Evolutionary conservation across 2,329 filamentous ascomycete species (phyloP), one percentile per base, ranked within the genome.

Genomic region (Neonectria coccinea): DNA sequence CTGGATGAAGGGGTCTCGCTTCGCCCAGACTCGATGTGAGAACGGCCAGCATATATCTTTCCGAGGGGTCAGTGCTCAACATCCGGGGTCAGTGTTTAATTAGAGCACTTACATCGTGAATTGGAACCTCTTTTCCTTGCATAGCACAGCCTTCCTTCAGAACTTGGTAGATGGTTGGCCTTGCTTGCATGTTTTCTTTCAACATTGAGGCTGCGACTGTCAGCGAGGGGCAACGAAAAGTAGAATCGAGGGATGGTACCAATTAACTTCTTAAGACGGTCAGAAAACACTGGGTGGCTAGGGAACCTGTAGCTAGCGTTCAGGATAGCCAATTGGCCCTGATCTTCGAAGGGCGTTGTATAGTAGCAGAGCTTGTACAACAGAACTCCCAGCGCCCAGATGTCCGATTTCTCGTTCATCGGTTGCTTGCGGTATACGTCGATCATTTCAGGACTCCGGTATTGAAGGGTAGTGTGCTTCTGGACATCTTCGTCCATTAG

Each of bases 361-460:
- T 99, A 99, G 80, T 98, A 99, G 83, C 96, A 99, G 66, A 99
- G 85, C 84, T 99, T 99, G 84, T 99, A 99, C 59, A 99, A 81
- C 63, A 99, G 83, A 45, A 99, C 96, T 5, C 96, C 96, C 66
- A 99, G 82, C 1, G 96, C 96, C 96, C 94, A 99, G 31, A 99
- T 97, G 79, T 99, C 96, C 53, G 94, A 97, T 83, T 99, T 99
- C 82, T 99, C 96, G 76, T 99, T 93, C 76, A 99, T 97, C 1
- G 96, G 94, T 73, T 94, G 93, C 79, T 97, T 97, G 67, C 94
- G 87, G 81, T 97, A 99, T 25, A 99, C 96, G 75, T 99, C 96
- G 65, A 99, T 91, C 96, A 99, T 99, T 81, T 99, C 96, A 6
- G 96, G 96, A 77, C 95, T 98, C 70, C 96, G 88, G 78, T 99